Conservation (phyloP, 1,284 basidiomycete genomes). For the Papiliotrema flavescens region DNA sequence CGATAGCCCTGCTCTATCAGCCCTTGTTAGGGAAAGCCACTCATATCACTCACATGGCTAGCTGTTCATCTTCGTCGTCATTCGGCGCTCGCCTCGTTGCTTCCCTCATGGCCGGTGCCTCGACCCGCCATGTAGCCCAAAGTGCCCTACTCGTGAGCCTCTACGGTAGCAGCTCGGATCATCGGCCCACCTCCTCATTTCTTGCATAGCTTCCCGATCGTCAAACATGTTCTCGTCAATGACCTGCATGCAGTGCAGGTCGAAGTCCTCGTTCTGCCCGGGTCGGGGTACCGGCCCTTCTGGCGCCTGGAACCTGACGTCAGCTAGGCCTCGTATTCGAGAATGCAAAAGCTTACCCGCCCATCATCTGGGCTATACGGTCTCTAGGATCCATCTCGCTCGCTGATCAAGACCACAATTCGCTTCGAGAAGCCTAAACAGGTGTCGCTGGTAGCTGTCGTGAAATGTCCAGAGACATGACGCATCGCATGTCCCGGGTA, state of each 20-base stretch:
- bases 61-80: conserved; percentile 33
- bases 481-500: neutral
- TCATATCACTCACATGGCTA: conserved; percentile 22
- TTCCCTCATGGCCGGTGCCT: conserved; percentile 10
- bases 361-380: too few species aligned
- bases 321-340: too few species aligned
- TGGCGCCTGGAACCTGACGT: too few species aligned
- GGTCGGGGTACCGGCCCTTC: conserved; percentile 10
- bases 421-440: neutral
- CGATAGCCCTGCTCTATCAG: conserved; percentile 3
- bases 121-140: conserved; percentile 38
- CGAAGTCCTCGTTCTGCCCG: conserved; percentile 35
- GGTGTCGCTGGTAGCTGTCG: too few species aligned
- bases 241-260: conserved; percentile 21
- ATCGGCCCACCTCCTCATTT: conserved; percentile 28
- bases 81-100: neutral
- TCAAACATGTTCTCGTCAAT: conserved; percentile 18
- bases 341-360: too few species aligned
- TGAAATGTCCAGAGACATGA: too few species aligned
- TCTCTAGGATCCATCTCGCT: too few species aligned
- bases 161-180: neutral
- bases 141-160: conserved; percentile 27
- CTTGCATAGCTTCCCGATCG: conserved; percentile 15
- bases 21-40: neutral
- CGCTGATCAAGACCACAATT: too few species aligned